Base-by-base conservation (phyloP, 331 rosid species). In the Spiraea crenata region DNA sequence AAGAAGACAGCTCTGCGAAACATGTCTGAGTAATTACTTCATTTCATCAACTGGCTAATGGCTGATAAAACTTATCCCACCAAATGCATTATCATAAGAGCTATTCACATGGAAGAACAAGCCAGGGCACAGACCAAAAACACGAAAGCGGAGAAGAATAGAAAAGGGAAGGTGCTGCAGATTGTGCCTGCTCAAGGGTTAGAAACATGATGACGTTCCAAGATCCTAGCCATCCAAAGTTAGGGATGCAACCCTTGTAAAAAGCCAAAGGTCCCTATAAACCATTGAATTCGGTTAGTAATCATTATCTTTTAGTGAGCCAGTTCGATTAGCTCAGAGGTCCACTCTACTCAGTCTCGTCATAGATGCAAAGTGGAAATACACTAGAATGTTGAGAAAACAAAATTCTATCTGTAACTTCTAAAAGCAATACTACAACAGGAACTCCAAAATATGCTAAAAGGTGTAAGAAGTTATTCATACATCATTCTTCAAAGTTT, bases 191-290 rank as follows among this genome's bases (percentile, higher is more conserved):
- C 67, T 93, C 98, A 74, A 93, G 81, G 71, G 97, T 90, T 74
- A 93, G 83, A 73, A 93, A 93, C 98, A 93, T 93, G 85, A 93
- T 85, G 80, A 93, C 98, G 59, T 93, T 93, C 98, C 98, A 93
- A 4, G 98, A 90, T 83, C 98, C 98, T 58, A 93, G 83, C 76
- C 98, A 85, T 72, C 97, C 97, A 59, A 93, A 93, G 83, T 90
- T 93, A 9, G 98, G 98, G 44, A 90, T 83, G 83, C 90, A 93
- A 17, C 98, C 98, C 83, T 93, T 90, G 70, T 93, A 93, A 77
- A 93, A 93, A 41, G 97, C 97, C 35, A 87, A 71, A 74, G 95
- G 97, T 72, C 98, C 98, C 98, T 93, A 87, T 79, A 85, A 80
- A 76, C 73, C 20, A 39, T 39, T 40, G 55, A 47, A 41, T 31